phyloP scores from a whole-genome alignment of 371 early-diverging fungal genomes.

The Umbelopsis sp. region DNA sequence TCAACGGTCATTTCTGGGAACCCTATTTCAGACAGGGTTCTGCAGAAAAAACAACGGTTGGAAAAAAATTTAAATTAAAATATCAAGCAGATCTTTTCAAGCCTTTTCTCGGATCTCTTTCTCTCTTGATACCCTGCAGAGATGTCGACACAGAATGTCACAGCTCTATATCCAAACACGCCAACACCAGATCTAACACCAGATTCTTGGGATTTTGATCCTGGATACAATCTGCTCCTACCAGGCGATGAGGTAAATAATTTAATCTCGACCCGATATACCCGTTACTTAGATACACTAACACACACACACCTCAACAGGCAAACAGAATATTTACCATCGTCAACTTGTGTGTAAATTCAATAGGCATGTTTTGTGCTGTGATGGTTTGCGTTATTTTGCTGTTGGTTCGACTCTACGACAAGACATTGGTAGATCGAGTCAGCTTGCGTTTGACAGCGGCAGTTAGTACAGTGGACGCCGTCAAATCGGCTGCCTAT shows the following conservation, averaged over 20 bases:
- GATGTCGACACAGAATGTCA: conserved; percentile 16
- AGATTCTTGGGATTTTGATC: conserved; percentile 25
- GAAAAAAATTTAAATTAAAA: too few relatives aligned
- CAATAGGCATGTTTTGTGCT: conserved; percentile 19
- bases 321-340: conserved; percentile 16
- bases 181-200: conserved; percentile 24
- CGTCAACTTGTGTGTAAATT: conserved; percentile 20
- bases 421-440: conserved; percentile 22
- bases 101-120: background rate
- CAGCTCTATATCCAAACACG: conserved; percentile 22
- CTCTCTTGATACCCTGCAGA: conserved; percentile 8
- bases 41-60: too few relatives aligned
- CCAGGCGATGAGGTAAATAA: conserved; percentile 14
- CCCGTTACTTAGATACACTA: background rate
- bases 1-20: too few relatives aligned
- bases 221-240: conserved; percentile 21
- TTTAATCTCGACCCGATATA: too few relatives aligned
- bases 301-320: background rate
- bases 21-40: too few relatives aligned
- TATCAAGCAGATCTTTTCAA: too few relatives aligned
- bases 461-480: conserved; percentile 24
- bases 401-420: conserved; percentile 20
- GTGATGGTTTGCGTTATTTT: conserved; percentile 20
- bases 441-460: conserved; percentile 24
- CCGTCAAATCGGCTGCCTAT: conserved; percentile 23